Base-by-base conservation (phyloP, 495 filamentous ascomycete species). In the Aspergillus asperescens region DNA sequence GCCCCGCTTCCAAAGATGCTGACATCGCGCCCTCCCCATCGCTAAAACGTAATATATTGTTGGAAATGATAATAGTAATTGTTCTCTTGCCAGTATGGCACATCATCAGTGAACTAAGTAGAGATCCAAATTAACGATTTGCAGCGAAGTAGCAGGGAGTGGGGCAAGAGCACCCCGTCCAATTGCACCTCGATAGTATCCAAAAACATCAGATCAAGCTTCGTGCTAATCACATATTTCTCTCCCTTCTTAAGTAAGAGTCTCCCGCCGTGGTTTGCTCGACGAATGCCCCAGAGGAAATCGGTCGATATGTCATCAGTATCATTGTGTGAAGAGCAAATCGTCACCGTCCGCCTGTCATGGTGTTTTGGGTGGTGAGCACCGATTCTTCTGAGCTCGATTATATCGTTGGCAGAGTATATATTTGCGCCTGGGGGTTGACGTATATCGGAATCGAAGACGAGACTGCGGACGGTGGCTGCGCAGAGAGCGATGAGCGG, bases 31-130 rank as follows among this genome's bases (percentile, higher is more conserved):
- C 80, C 79, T 46, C 79, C 80, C 77, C 77, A 82, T 31, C 77
- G 68, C 79, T 78, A 83, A 58, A 81, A 82, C n/a, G 77, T 75
- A 43, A 81, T 76, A 8, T 74, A 79, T 58, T 81, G 79, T 50
- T 82, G 79, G 69, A 81, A 83, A 12, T 71, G 65, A 50, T 81
- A 76, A 48, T 63, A 72, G 63, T 79, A 82, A 56, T 79, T 65
- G 56, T 81, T 77, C 13, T 61, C 68, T 64, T 82, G 79, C 80
- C 80, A 83, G 64, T 78, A 82, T 12, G 65, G 59, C 31, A 80
- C 76, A 48, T 82, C 73, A 48, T 82, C 71, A 32, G 80, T 82
- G 65, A 82, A 83, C 69, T 76, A n/a, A n/a, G n/a, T n/a, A n/a
- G n/a, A 7, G 32, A 31, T 12, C 32, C 12, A 16, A 4, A 16